Base-by-base conservation (phyloP, 1,284 basidiomycete species). In the Trichosporon inkin region DNA sequence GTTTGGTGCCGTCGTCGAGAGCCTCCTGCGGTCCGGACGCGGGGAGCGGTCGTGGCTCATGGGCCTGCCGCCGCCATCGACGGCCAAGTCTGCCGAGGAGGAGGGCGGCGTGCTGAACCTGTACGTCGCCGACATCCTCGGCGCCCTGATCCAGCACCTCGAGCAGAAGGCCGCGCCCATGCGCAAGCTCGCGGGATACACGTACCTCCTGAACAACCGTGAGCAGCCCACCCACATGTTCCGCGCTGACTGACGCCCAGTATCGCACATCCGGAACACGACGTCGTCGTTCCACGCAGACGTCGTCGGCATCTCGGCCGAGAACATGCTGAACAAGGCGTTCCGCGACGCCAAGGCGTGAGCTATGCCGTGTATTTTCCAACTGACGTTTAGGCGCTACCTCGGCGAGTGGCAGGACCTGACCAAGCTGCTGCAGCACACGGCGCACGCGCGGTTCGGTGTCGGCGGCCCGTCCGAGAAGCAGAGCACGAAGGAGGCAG, bases 21-120 rank as follows among this genome's bases (percentile, higher is more conserved):
- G 64, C 6, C 63, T 80, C 5, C 65, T 79, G 34, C 63, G 65
- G 3, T 66, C 64, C 39, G 63, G 63, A 1, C 72, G 75, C 24
- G 73, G 68, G 5, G 77, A 80, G 59, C 68, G 78, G 38, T 76
- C 75, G 56, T 80, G 78, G 78, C 69, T 80, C 53, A 80, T 80
- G 78, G 78, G 78, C 35, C 67, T 70, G 24, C 70, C 72, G 19
- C 61, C 70, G 3, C 70, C 73, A 1, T 71, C 68, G 52, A 63
- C 67, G n/a, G 71, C 68, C 10, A 60, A 66, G 35, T 68, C 57
- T 17, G 71, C 71, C 0, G 63, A 55, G 4, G 74, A 73, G 14
- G 76, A 75, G 38, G 78, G 75, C 10, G 76, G 74, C 10, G 62
- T 74, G 17, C 62, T 79, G 41, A 74, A 76, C 57, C 72, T 79